phyloP scores from a whole-genome alignment of 768 basidiomycete genomes.

The Galerina marginata region DNA sequence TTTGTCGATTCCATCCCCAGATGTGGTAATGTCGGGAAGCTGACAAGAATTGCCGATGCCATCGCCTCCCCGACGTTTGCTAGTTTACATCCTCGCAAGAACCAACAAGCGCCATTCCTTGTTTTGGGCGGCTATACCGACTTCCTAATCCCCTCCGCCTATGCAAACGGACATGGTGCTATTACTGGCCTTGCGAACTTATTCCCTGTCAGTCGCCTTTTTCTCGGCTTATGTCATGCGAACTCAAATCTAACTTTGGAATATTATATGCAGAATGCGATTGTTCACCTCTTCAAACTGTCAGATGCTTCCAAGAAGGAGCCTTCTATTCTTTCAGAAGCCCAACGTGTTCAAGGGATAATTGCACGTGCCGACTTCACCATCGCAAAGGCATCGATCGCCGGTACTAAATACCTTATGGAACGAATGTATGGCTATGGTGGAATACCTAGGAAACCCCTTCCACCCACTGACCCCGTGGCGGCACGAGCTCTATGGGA shows the following conservation, averaged over 20 bases:
- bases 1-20: conserved; percentile 38
- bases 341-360: conserved; percentile 79
- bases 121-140: conserved; percentile 88
- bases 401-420: conserved; percentile 84
- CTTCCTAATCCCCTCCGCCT: conserved; percentile 76
- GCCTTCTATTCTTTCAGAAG: conserved; percentile 63
- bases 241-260: background rate
- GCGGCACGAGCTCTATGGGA: conserved; percentile 70
- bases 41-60: conserved; percentile 79
- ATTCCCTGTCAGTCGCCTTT: conserved; percentile 60
- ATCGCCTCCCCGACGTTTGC: conserved; percentile 64
- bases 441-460: conserved; percentile 77
- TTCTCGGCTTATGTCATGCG: conserved; percentile 1
- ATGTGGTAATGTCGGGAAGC: conserved; percentile 91
- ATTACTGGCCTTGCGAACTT: conserved; percentile 91
- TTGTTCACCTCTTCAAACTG: conserved; percentile 66
- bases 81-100: conserved; percentile 68
- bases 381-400: conserved; percentile 75
- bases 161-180: conserved; percentile 82
- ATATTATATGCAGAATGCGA: conserved; percentile 50
- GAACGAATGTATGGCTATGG: conserved; percentile 83
- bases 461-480: conserved; percentile 64
- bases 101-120: conserved; percentile 71
- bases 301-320: conserved; percentile 60
- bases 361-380: conserved; percentile 82